Evolutionary conservation across 169 alveolate genomes (phyloP).

Genomic region (Pseudocohnilembus persalinus): DNA sequence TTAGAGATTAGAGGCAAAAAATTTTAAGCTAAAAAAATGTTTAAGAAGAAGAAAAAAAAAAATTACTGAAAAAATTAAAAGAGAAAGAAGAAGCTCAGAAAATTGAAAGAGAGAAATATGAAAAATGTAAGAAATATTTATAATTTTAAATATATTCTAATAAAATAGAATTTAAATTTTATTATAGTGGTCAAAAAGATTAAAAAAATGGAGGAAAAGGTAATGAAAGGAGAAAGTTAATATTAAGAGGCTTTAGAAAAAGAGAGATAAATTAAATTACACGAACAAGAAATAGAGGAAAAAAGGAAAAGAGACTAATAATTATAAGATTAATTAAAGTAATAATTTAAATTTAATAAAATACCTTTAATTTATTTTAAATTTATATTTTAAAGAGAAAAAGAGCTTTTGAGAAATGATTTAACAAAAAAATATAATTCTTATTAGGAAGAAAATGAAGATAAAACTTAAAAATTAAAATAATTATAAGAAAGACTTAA

Average conservation of each 20-base stretch:
- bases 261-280: conserved; percentile 79
- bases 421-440: conserved; percentile 49
- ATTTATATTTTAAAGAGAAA: conserved; percentile 16
- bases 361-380: background rate
- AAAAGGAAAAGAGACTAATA: conserved; percentile 52
- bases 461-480: conserved; percentile 61
- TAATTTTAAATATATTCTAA: no score
- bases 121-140: no score
- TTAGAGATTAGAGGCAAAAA: conserved; percentile 58
- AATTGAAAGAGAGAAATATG: conserved; percentile 66
- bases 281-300: conserved; percentile 72
- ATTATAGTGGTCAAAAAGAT: conserved; percentile 73
- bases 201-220: conserved; percentile 82
- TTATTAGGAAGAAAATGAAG: conserved; percentile 68
- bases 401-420: conserved; percentile 44
- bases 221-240: conserved; percentile 64
- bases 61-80: conserved; percentile 62
- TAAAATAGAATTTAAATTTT: no score
- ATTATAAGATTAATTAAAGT: conserved; percentile 40
- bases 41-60: conserved; percentile 81
- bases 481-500: conserved; percentile 67
- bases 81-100: conserved; percentile 70
- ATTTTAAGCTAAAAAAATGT: conserved; percentile 60
- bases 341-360: no score
- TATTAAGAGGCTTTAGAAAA: conserved; percentile 79